These are phyloP conservation scores for Penicillium sp. DNA, from an alignment of 2,329 filamentous ascomycete species.

Conservation along the genomic window DNA sequence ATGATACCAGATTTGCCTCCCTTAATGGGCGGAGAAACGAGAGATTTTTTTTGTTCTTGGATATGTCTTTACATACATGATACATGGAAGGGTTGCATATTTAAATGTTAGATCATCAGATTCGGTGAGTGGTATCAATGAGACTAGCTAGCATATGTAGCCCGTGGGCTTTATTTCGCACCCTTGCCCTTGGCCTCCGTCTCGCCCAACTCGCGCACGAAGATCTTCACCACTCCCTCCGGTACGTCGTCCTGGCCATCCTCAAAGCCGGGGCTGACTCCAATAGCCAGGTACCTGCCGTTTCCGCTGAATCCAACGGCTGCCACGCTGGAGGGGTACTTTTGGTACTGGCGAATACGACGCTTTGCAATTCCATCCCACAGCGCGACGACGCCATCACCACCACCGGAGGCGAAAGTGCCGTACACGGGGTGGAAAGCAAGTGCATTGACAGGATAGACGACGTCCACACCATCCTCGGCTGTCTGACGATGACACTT, in stretches of 20 bases:
- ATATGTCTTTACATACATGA: neutral
- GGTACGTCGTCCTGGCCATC: conserved; percentile 75
- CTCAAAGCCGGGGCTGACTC: conserved; percentile 82
- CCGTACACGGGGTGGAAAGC: conserved; percentile 80
- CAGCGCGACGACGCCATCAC: conserved; percentile 85
- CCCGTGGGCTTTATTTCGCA: conserved; percentile 53
- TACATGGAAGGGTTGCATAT: neutral
- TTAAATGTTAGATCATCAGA: conserved; percentile 15
- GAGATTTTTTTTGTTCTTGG: neutral
- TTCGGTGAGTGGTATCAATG: conserved; percentile 21
- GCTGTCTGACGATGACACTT: conserved; percentile 87
- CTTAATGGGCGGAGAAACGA: conserved; percentile 6
- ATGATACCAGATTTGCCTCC: conserved; percentile 24
- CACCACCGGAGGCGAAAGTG: conserved; percentile 85
- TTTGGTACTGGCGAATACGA: conserved; percentile 84
- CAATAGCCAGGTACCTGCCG: conserved; percentile 75
- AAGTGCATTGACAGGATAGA: conserved; percentile 88
- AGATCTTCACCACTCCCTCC: conserved; percentile 70
- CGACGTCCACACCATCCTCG: conserved; percentile 67
- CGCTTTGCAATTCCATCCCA: conserved; percentile 93
- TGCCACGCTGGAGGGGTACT: conserved; percentile 74
- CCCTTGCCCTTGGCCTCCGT: conserved; percentile 85
- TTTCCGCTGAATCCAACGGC: conserved; percentile 74
- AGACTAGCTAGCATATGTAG: conserved; percentile 8
- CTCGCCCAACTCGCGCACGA: conserved; percentile 79